A percentile compares a stretch with the other conserved stretches of the same genome.
phyloP scores from a whole-genome alignment of 768 basidiomycete genomes.

The Naganishia kalamii region DNA sequence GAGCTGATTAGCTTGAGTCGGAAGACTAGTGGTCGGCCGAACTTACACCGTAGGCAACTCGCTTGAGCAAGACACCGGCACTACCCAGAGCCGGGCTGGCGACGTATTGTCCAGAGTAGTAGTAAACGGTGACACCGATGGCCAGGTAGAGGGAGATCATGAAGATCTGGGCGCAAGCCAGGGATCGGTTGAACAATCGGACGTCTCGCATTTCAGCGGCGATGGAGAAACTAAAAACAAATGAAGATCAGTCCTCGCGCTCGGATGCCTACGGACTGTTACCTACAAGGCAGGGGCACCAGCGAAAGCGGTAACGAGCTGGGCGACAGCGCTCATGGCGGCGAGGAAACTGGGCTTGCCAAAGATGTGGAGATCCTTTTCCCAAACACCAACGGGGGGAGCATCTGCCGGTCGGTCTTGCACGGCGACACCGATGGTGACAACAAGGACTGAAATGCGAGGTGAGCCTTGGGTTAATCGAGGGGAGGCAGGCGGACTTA shows the following conservation, averaged over 20 bases:
- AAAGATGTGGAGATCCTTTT: conserved; percentile 31
- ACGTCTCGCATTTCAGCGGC: conserved; percentile 26
- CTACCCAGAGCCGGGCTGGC: conserved; percentile 33
- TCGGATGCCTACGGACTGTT: not conserved
- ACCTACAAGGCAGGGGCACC: conserved; percentile 29
- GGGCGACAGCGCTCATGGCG: conserved; percentile 43
- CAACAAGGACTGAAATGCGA: conserved; percentile 27
- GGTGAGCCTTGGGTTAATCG: not conserved
- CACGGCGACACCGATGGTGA: conserved; percentile 30
- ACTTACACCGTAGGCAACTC: conserved; percentile 31
- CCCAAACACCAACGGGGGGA: conserved; percentile 25
- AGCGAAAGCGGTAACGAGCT: conserved; percentile 43
- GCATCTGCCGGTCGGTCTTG: conserved; percentile 30
- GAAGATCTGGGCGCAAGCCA: conserved; percentile 18
- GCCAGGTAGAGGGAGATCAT: conserved; percentile 22
- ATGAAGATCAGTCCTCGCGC: not conserved
- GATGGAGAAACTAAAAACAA: conserved; percentile 16
- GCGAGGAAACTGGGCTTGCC: conserved; percentile 30
- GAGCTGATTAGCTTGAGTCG: not conserved
- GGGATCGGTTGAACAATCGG: conserved; percentile 16
- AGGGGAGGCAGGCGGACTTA: not conserved
- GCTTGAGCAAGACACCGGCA: conserved; percentile 35
- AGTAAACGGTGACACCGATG: conserved; percentile 22
- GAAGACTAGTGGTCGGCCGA: not conserved
- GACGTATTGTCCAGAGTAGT: conserved; percentile 23